Evolutionary conservation across 208 protist genomes (phyloP), one percentile per base, ranked within the genome.

Genomic region (Blastocrithidia nonstop): DNA sequence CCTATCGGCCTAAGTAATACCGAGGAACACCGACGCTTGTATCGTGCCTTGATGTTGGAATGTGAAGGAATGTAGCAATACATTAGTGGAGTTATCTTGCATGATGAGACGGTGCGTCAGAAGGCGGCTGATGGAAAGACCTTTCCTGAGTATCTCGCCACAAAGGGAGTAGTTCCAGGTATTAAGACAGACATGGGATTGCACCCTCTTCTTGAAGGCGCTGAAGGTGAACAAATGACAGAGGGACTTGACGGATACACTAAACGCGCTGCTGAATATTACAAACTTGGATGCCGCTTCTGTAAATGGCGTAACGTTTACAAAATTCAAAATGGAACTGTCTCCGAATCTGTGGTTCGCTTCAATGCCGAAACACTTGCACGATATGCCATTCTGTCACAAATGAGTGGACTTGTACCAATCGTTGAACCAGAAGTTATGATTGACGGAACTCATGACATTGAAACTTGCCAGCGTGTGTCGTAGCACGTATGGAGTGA

Each of bases 361-460:
- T 82, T 95, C 65, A 97, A 98, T 67, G 87, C 93, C 6, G 59
- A 92, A 32, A 87, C 71, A 9, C 75, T 97, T 25, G 96, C 95
- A 23, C 77, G 93, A 29, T 97, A 97, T 50, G 95, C 92, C 25
- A 52, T 81, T 20, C 95, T 98, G 28, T 97, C 80, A 33, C 95
- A 98, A 77, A 60, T 73, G 46, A 82, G 83, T 60, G 96, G 96
- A 46, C 71, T 98, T 9, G 95, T 97, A 32, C 96, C 95, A 28
- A 98, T 98, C 56, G 91, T 98, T 43, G 95, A 98, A 71, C 96
- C 96, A 16, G 95, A 98, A 65, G 73, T 94, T 45, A 87, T 95
- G 66, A 96, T 96, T 57, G 93, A 97, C 40, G 96, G 96, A 48
- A 71, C 63, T 28, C 96, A 98, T 73, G 61, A 73, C 48, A 77